Conservation (phyloP, 805 yeast species). For the Ogataea naganishii region DNA sequence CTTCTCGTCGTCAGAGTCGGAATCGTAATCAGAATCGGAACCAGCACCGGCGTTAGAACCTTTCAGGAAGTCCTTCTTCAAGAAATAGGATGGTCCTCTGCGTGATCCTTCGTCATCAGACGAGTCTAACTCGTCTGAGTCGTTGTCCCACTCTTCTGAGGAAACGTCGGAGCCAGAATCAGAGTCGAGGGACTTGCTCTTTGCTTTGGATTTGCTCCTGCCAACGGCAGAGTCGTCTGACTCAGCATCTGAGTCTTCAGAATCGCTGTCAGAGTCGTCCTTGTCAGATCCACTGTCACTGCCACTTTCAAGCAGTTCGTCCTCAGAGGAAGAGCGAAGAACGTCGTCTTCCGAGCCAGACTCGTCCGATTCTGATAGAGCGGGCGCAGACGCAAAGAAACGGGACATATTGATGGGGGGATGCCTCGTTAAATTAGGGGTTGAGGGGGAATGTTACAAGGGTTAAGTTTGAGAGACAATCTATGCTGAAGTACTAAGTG, state of each 20-base stretch:
- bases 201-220: constrained; percentile 11
- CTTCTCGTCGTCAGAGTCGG: constrained; percentile 62
- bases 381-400: constrained; percentile 62
- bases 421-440: too few relatives aligned
- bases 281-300: constrained; percentile 9
- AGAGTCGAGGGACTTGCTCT: constrained; percentile 25
- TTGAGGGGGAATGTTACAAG: too few relatives aligned
- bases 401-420: too few relatives aligned
- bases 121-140: constrained; percentile 33
- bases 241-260: constrained; percentile 19
- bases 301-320: constrained; percentile 35
- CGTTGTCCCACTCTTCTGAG: constrained; percentile 33
- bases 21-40: constrained; percentile 29
- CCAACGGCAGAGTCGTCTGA: constrained; percentile 21
- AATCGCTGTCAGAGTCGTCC: constrained; percentile 31
- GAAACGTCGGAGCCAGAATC: constrained; percentile 33
- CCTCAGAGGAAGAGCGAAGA: constrained; percentile 50
- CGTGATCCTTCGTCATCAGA: constrained; percentile 37
- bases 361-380: constrained; percentile 43
- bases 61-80: constrained; percentile 40
- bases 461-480: too few relatives aligned
- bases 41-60: constrained; percentile 25
- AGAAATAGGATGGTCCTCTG: constrained; percentile 46
- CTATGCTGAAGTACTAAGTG: too few relatives aligned
- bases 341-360: constrained; percentile 46